Evolutionary conservation across 306 rosid genomes (phyloP), one percentile per base, ranked within the genome.

Genomic region (Mimosa pudica): DNA sequence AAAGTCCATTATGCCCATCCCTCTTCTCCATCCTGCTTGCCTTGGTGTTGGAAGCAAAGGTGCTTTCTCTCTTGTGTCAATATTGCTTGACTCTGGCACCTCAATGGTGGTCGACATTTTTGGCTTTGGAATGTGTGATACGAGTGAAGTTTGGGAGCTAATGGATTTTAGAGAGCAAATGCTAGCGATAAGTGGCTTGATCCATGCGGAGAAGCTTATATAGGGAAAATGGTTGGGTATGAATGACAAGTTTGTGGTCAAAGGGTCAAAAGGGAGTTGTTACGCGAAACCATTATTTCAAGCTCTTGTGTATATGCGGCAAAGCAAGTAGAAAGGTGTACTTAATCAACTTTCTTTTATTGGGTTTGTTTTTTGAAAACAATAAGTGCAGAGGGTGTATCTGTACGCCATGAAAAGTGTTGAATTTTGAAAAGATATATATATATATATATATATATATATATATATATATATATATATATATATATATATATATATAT

Each of bases 61-160:
- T 24, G 85, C 87, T 86, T 88, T 91, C 58, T 81, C 89, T 72
- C 85, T 80, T 7, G 80, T 72, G 9, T 64, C 44, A 36, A 61
- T 72, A 36, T 86, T 70, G 77, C 91, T 88, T 58, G 90, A 77
- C 73, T 86, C 92, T 1, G 82, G 83, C 6, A 91, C 80, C 7
- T 90, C 94, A 82, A 90, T 82, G 60, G 73, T 79, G 44, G 87
- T 82, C 51, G 93, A 88, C 98, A 89, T 92, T 84, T 77, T 84
- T 17, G 35, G 11, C 49, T 68, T 77, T 47, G 35, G n/a, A 64
- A 17, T 32, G 52, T 66, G 10, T 16, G 72, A 62, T 4, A 54
- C 47, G 30, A 5, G 35, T 9, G 48, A 20, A 65, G 14, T 6
- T 13, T 42, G n/a, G 1, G 8, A 16, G 8, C 10, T 20, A 60